Conservation (phyloP, 768 basidiomycete species). For the Boletus sp. region DNA sequence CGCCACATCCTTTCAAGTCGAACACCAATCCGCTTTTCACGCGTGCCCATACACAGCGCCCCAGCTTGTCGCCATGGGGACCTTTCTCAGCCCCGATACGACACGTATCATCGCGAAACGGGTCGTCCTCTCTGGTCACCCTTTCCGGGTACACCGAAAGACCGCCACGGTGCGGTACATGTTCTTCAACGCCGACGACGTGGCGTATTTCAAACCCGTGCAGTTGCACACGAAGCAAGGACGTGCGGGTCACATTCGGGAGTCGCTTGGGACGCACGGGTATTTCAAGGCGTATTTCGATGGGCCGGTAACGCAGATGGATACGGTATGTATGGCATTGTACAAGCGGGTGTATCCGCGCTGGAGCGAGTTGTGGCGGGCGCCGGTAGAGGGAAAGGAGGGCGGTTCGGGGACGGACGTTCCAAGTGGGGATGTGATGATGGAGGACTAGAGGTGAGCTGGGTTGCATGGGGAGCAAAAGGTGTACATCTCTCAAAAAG, state of each 20-base stretch:
- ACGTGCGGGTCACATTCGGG: conserved; percentile 81
- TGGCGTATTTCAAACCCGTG: conserved; percentile 90
- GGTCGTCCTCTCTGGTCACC: conserved; percentile 93
- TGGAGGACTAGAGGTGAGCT: conserved; percentile 16
- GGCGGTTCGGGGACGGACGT: not conserved
- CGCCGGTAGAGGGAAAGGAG: not conserved
- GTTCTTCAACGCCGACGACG: conserved; percentile 96
- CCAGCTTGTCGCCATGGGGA: conserved; percentile 84
- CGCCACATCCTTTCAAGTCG: not conserved
- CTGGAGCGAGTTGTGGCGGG: conserved; percentile 63
- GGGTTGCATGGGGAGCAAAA: not conserved
- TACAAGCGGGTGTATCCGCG: conserved; percentile 95
- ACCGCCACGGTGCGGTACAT: conserved; percentile 97
- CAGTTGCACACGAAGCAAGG: conserved; percentile 92
- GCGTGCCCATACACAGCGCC: conserved; percentile 45
- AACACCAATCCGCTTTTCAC: not conserved
- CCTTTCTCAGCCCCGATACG: conserved; percentile 84
- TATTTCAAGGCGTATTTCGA: conserved; percentile 98
- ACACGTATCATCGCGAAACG: conserved; percentile 90
- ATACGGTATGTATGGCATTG: conserved; percentile 91
- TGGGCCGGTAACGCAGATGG: conserved; percentile 92
- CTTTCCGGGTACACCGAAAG: conserved; percentile 95
- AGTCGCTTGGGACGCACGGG: conserved; percentile 94
- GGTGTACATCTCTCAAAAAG: not conserved
- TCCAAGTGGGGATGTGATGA: conserved; percentile 21